Evolutionary conservation across 129 eudicot genomes (phyloP).

Genomic region (Flaveria robusta): DNA sequence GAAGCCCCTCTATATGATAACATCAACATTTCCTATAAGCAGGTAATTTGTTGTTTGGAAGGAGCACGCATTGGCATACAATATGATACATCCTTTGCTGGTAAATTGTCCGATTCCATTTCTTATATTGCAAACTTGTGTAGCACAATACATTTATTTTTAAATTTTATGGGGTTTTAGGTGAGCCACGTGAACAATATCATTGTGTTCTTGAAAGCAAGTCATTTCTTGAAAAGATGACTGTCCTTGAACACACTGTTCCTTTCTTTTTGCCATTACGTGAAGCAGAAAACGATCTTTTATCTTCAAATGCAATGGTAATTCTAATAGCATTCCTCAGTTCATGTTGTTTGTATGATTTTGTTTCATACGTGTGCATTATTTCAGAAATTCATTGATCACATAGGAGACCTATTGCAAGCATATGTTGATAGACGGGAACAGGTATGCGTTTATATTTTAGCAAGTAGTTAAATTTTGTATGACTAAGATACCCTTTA

Average conservation of each 20-base stretch:
- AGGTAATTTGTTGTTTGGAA: conserved; percentile 88
- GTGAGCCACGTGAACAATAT: conserved; percentile 83
- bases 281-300: conserved; percentile 77
- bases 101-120: conserved; percentile 35
- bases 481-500: not conserved
- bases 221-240: conserved; percentile 97
- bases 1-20: not conserved
- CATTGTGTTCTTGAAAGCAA: conserved; percentile 99
- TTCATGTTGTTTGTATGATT: not conserved
- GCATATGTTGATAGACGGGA: conserved; percentile 93
- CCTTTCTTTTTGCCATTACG: conserved; percentile 94
- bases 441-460: conserved; percentile 51
- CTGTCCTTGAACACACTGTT: conserved; percentile 78
- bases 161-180: conserved; percentile 39
- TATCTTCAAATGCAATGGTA: conserved; percentile 95
- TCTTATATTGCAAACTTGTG: not conserved
- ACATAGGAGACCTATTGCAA: conserved; percentile 86
- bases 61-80: conserved; percentile 96
- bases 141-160: not conserved
- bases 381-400: conserved; percentile 81
- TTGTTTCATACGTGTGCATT: not conserved
- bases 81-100: conserved; percentile 90
- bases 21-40: conserved; percentile 22
- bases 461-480: not conserved
- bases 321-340: not conserved